Percentiles rank a stretch among this genome's conserved stretches.
Conservation (phyloP, 345 rosid genomes). For the Leavenworthia alabamica region DNA sequence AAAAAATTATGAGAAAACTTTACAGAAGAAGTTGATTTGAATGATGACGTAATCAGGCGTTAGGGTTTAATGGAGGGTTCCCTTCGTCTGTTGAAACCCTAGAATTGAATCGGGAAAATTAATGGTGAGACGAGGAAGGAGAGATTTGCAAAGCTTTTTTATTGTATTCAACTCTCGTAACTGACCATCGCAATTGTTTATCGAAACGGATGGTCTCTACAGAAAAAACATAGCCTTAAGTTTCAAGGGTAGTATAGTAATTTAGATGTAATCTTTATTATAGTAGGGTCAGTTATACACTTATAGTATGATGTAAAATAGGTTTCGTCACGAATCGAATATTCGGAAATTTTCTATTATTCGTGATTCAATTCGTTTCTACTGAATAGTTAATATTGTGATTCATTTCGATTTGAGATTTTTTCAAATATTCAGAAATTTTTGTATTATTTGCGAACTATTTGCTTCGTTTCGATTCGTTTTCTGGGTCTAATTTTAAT, state of each 20-base stretch:
- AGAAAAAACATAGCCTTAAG: not conserved
- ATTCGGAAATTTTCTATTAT: too few species aligned
- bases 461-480: too few species aligned
- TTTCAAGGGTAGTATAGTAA: constrained; percentile 1
- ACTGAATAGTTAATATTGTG: too few species aligned
- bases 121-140: constrained; percentile 1
- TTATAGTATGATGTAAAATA: too few species aligned
- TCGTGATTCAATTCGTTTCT: too few species aligned
- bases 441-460: too few species aligned
- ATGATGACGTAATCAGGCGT: constrained; percentile 5
- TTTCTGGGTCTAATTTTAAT: too few species aligned
- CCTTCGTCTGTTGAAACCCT: constrained; percentile 21
- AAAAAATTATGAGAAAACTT: constrained; percentile 40
- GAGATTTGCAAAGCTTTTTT: constrained; percentile 9
- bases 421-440: too few species aligned
- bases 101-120: constrained; percentile 13
- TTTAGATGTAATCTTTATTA: not conserved
- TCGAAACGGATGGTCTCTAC: not conserved
- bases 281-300: not conserved
- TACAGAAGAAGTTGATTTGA: constrained; percentile 22
- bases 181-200: constrained; percentile 19
- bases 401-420: too few species aligned
- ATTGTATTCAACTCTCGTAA: constrained; percentile 21
- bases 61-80: constrained; percentile 6
- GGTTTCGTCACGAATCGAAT: too few species aligned